These are phyloP conservation scores for Zoysia pacifica DNA, from an alignment of 176 grass and related monocot genomes.

Conservation along the genomic window DNA sequence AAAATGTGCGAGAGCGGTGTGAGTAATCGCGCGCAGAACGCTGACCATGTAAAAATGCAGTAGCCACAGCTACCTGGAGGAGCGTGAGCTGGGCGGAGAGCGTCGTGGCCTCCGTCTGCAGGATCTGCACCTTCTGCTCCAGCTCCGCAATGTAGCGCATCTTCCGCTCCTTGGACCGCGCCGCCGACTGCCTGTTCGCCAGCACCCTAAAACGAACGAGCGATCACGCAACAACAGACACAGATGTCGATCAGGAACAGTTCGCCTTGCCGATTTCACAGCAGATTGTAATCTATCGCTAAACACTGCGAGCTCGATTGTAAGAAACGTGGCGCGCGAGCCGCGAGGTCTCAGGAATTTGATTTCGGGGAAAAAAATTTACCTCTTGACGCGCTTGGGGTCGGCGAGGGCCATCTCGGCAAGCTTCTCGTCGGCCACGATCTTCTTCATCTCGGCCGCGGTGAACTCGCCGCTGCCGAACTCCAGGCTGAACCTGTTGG, in stretches of 20 bases:
- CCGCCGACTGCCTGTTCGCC: conserved; percentile 91
- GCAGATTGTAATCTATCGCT: background rate
- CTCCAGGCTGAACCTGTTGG: conserved; percentile 70
- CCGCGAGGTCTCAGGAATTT: too few relatives aligned
- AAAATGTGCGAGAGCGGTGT: background rate
- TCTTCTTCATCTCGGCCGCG: conserved; percentile 95
- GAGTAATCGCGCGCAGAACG: background rate
- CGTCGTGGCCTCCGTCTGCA: conserved; percentile 80
- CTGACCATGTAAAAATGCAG: background rate
- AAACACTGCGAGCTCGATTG: background rate
- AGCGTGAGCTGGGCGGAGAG: conserved; percentile 81
- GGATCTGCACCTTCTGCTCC: conserved; percentile 92
- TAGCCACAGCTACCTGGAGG: conserved; percentile 47
- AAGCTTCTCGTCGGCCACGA: conserved; percentile 92
- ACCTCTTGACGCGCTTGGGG: conserved; percentile 98
- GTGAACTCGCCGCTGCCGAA: conserved; percentile 89
- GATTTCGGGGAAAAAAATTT: background rate
- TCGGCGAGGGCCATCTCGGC: conserved; percentile 88
- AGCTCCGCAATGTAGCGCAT: conserved; percentile 85
- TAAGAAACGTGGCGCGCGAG: too few relatives aligned
- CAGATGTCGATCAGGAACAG: background rate
- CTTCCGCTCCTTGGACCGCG: conserved; percentile 93
- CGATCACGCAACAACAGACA: background rate
- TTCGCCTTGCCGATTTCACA: background rate
- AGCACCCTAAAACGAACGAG: conserved; percentile 57